Evolutionary conservation across 2,329 filamentous ascomycete species (phyloP).

Genomic region (Penicillium sp.): DNA sequence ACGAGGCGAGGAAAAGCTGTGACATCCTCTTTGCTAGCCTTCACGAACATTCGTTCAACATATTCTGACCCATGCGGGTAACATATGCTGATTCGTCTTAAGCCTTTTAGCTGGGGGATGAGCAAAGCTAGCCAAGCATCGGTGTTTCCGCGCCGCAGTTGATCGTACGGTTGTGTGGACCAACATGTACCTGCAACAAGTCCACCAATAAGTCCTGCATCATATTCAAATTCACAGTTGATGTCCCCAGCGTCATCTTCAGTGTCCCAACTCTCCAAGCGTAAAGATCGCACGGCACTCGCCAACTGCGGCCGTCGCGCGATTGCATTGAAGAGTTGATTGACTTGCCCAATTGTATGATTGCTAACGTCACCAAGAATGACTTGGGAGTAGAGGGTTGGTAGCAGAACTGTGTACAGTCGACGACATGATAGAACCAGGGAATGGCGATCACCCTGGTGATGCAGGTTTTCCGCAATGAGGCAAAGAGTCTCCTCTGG

Average conservation of each 20-base stretch:
- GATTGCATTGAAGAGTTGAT: background rate
- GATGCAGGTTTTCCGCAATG: background rate
- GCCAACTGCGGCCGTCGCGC: background rate
- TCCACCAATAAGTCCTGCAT: background rate
- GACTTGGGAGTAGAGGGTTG: background rate
- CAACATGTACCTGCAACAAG: background rate
- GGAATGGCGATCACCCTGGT: background rate
- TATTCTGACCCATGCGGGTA: background rate
- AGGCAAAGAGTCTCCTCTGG: background rate
- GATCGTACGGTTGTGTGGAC: background rate
- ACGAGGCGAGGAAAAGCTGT: background rate
- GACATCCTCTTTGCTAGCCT: background rate
- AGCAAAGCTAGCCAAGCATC: slow-evolving; percentile 2
- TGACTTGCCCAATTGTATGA: background rate
- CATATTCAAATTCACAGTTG: background rate
- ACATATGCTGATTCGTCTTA: background rate
- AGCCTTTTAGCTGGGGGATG: background rate
- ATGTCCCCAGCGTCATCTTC: background rate
- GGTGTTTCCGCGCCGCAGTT: background rate
- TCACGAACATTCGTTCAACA: background rate
- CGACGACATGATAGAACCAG: background rate
- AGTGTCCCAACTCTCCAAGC: background rate
- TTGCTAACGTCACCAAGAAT: background rate
- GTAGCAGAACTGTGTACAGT: background rate
- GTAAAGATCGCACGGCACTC: background rate